Evolutionary conservation across 106 monocot genomes (phyloP).

Genomic region (Posidonia australis): DNA sequence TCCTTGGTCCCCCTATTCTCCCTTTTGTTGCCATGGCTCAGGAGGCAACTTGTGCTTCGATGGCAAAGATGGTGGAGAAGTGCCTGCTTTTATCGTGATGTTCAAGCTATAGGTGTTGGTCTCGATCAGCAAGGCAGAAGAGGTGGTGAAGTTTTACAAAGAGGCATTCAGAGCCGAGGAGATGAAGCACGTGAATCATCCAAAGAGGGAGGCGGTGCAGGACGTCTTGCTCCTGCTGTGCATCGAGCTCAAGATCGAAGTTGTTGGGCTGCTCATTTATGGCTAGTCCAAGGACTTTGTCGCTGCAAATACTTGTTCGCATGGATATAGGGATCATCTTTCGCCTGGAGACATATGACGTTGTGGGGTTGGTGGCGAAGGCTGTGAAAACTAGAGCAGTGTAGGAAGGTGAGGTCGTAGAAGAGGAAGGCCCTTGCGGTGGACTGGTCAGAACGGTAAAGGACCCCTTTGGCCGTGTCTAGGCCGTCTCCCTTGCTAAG

Average conservation of each 20-base stretch:
- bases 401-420: constrained; percentile 1
- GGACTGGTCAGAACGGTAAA: constrained; percentile 3
- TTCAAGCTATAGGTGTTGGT: constrained; percentile 8
- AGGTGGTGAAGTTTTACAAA: no score
- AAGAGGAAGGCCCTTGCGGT: background rate
- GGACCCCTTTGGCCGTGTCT: constrained; percentile 14
- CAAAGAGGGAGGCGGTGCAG: no score
- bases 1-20: no score
- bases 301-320: background rate
- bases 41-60: background rate
- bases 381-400: constrained; percentile 13
- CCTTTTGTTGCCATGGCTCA: background rate
- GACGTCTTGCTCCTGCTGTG: no score
- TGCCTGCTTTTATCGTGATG: background rate
- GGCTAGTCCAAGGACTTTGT: constrained; percentile 1
- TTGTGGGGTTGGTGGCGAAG: background rate
- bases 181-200: no score
- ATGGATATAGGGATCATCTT: background rate
- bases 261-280: no score
- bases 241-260: no score
- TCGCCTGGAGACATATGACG: constrained; percentile 7
- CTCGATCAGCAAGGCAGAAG: constrained; percentile 3
- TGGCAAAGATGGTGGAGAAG: background rate
- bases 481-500: background rate
- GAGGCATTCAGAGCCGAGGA: no score